phyloP scores from a whole-genome alignment of 1,284 basidiomycete species.

The Athelia sp. region DNA sequence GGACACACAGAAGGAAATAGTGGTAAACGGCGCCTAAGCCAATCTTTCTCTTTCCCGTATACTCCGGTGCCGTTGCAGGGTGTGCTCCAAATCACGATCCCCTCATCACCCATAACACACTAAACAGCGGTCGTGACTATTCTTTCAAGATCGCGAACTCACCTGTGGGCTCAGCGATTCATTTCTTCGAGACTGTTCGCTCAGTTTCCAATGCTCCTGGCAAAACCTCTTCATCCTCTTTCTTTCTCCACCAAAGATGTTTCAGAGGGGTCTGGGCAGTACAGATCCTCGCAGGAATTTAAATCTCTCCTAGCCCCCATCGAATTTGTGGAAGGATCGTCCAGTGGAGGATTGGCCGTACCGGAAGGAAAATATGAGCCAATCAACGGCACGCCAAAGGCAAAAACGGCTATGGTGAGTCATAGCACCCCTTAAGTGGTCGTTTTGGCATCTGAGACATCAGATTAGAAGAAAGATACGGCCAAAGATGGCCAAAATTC shows the following conservation, averaged over 20 bases:
- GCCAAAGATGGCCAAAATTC: slow-evolving; percentile 11
- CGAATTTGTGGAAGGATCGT: slow-evolving; percentile 79
- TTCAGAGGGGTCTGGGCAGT: slow-evolving; percentile 47
- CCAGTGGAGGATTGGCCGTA: slow-evolving; percentile 62
- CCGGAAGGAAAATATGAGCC: slow-evolving; percentile 73
- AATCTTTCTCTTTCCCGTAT: background rate
- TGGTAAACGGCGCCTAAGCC: slow-evolving; percentile 8
- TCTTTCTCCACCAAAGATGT: slow-evolving; percentile 44
- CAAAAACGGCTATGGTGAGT: slow-evolving; percentile 31
- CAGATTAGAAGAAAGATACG: slow-evolving; percentile 5
- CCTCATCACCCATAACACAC: too few species aligned
- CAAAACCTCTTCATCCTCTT: slow-evolving; percentile 49
- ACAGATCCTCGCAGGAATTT: slow-evolving; percentile 62
- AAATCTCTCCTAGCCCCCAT: slow-evolving; percentile 67
- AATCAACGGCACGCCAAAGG: slow-evolving; percentile 55
- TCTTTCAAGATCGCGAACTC: too few species aligned
- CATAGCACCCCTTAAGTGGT: slow-evolving; percentile 4
- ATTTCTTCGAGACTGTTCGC: too few species aligned
- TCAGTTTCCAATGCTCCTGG: slow-evolving; percentile 41
- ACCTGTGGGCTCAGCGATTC: too few species aligned
- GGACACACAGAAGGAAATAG: background rate
- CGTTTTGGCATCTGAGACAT: slow-evolving; percentile 2
- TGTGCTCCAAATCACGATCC: background rate
- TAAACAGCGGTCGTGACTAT: too few species aligned
- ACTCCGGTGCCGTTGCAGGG: background rate